A percentile compares a stretch with the other conserved stretches of the same genome.
Evolutionary conservation across 106 monocot genomes (phyloP).

Genomic region (Chionographis japonica): DNA sequence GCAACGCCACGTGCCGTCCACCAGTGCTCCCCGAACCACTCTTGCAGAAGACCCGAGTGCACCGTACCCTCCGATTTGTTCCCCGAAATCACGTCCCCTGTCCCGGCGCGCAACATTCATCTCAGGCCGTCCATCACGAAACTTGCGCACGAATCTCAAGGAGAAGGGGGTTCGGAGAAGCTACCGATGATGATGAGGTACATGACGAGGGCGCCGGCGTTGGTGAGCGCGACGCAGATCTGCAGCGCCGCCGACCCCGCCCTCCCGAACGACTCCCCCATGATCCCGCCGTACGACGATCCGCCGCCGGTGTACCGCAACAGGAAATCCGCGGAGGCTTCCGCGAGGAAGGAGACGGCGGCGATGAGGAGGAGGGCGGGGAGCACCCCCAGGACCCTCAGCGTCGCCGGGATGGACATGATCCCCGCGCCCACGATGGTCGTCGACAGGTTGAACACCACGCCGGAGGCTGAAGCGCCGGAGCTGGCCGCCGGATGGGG

Average conservation of each 20-base stretch:
- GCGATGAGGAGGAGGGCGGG: conserved; percentile 65
- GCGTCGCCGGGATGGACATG: conserved; percentile 89
- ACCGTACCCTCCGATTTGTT: conserved; percentile 30
- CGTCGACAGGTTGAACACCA: conserved; percentile 90
- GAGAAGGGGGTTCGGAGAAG: too few species aligned
- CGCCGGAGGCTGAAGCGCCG: conserved; percentile 60
- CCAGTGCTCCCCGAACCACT: conserved; percentile 59
- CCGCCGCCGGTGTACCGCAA: conserved; percentile 37
- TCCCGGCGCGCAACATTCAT: too few species aligned
- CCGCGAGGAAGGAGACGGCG: conserved; percentile 50
- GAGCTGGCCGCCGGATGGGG: background rate
- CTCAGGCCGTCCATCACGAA: too few species aligned
- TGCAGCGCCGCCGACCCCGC: conserved; percentile 27
- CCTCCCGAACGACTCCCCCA: conserved; percentile 37
- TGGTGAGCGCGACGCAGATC: conserved; percentile 32
- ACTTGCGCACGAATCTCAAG: too few species aligned
- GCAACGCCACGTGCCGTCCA: conserved; percentile 38
- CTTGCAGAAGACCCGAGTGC: conserved; percentile 41
- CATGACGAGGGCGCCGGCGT: conserved; percentile 38
- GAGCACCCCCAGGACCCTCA: conserved; percentile 59
- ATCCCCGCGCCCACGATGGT: conserved; percentile 91
- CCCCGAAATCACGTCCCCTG: conserved; percentile 63
- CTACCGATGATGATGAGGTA: conserved; percentile 76
- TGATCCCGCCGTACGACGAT: conserved; percentile 34
- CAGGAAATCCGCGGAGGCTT: conserved; percentile 73